Base-by-base conservation (phyloP, 306 rosid species). In the Rosa rugosa region DNA sequence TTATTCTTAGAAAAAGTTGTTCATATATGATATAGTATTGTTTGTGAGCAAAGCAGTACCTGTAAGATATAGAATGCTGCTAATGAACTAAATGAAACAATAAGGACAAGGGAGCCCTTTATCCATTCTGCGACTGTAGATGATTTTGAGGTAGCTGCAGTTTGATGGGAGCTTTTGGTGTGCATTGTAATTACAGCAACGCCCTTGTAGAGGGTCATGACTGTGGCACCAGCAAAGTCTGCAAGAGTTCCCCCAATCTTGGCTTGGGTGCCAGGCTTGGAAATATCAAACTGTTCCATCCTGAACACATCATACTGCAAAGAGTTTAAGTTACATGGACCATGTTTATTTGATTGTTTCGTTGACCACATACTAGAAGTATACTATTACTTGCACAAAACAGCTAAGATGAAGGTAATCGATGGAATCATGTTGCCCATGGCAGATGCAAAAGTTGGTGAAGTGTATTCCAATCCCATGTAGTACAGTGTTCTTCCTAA, bases 151-250 rank as follows among this genome's bases (percentile, higher is more conserved):
- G 71, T 20, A 51, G 68, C n/a, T n/a, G 8, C 44, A 13, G 18
- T n/a, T 67, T 64, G 72, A 65, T 57, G 41, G 8, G 54, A 47
- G 69, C 27, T 18, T 47, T 10, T 34, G 34, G 23, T 25, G 27
- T 49, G 53, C 8, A 53, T 56, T 63, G 72, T 56, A 44, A 76
- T 51, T 3, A 76, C n/a, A n/a, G 44, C 5, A 6, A 69, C 46
- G 9, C 83, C 81, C 75, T 80, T 80, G 76, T 80, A 76, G 18
- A 83, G 71, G 54, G 79, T 75, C 81, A 83, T 44, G 46, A 83
- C 42, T 11, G 51, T 50, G 13, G 84, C 79, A 12, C 81, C 79
- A 13, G 46, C 23, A 25, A 82, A 82, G 27, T n/a, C 31, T 27
- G 66, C 40, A 42, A 63, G 69, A 17, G 76, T 82, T 63, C 82